Evolutionary conservation across 2,329 filamentous ascomycete species (phyloP), one percentile per base, ranked within the genome.

Genomic region (Ascochyta pisi): DNA sequence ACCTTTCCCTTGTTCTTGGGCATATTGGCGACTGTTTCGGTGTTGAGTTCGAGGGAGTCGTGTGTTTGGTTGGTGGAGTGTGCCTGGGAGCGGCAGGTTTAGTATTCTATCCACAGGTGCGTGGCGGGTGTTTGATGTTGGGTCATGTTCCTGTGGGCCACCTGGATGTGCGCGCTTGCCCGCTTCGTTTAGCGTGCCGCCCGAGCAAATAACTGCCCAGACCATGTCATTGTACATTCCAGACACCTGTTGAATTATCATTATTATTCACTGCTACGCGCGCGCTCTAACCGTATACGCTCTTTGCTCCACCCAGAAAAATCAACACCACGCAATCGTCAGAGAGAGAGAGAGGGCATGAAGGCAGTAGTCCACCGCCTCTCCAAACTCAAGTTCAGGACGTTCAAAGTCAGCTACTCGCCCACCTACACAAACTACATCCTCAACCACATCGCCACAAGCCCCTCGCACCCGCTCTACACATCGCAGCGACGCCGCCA

Each of bases 1-100:
- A 96, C 92, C 83, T 96, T 97, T 93, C 93, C 93, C 89, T 97
- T 97, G 80, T 97, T 97, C 91, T 97, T 97, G 75, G 93, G 93
- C 93, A 97, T 97, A 61, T 80, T 88, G 79, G 69, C 64, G 50
- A 54, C 44, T 58, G 37, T 61, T 13, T 53, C 43, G 54, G 34
- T 59, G 49, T 37, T n/a, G 22, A 33, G 4, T 23, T 29, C 43
- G 37, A 51, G 40, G 37, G 38, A 47, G 57, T 50, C 47, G 38
- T 34, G 54, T 52, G 53, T 60, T 29, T 55, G 19, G 19, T 19
- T 3, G 19, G 37, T 47, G 54, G 48, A 53, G 42, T 48, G 45
- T 50, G 53, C 61, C 38, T 50, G 16, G 46, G 40, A 37, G 46
- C 39, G 23, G 43, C 42, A 38, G 53, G 49, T 39, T 47, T 51